Percentiles rank a stretch among this genome's conserved stretches.
Evolutionary conservation across 768 basidiomycete genomes (phyloP).

Genomic region (Strobilomyces echinocephalus): DNA sequence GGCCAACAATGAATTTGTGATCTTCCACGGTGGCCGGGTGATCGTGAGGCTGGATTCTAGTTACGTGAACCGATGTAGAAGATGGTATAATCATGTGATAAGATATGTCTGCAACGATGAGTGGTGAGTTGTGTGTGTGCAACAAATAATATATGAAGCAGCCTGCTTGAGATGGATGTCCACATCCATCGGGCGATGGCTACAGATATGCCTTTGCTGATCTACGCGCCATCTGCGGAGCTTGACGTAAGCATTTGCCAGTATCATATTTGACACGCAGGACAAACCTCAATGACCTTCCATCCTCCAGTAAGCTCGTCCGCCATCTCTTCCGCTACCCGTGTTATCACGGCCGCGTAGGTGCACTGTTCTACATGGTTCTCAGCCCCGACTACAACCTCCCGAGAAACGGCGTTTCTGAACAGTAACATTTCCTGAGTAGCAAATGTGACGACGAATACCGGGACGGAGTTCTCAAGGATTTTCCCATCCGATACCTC

Average conservation of each 20-base stretch:
- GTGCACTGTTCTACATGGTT: slow-evolving; percentile 89
- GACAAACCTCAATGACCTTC: slow-evolving; percentile 90
- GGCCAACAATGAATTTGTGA: background rate
- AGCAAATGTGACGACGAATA: slow-evolving; percentile 85
- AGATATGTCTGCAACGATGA: slow-evolving; percentile 27
- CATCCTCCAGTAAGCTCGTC: slow-evolving; percentile 96
- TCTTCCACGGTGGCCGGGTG: background rate
- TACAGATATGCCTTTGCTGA: slow-evolving; percentile 49
- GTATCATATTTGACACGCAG: background rate
- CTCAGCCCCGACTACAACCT: slow-evolving; percentile 82
- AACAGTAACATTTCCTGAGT: slow-evolving; percentile 94
- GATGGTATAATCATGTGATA: slow-evolving; percentile 26
- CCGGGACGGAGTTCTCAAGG: slow-evolving; percentile 83
- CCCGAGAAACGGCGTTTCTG: slow-evolving; percentile 84
- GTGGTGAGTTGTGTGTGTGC: slow-evolving; percentile 27
- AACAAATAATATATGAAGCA: slow-evolving; percentile 17
- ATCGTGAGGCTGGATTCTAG: background rate
- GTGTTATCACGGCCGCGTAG: slow-evolving; percentile 88
- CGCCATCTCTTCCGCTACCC: slow-evolving; percentile 79
- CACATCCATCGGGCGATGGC: background rate
- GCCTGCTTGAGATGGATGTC: background rate
- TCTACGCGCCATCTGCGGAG: slow-evolving; percentile 46
- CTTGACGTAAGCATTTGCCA: background rate
- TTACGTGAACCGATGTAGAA: background rate
- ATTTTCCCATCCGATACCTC: slow-evolving; percentile 85